Conservation (phyloP, 257 asterid species). For the Verbascum thapsus region DNA sequence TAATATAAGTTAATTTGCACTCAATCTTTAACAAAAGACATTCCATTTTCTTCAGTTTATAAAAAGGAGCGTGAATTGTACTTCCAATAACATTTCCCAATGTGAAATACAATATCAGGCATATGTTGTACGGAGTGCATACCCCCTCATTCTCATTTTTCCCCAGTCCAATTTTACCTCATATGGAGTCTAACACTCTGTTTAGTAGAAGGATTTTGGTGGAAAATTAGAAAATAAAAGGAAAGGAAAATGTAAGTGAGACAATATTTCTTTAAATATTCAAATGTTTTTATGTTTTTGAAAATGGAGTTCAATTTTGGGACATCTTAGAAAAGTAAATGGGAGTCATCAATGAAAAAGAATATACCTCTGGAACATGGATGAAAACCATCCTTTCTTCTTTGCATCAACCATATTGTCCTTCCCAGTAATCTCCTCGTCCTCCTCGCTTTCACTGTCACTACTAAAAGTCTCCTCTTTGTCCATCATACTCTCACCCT, state of each 20-base stretch:
- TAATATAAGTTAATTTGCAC: background rate
- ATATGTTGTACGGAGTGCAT: background rate
- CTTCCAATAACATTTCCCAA: conserved; percentile 6
- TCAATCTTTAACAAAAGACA: background rate
- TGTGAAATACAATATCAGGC: background rate
- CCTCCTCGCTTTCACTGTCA: conserved; percentile 77
- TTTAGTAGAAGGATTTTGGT: no score
- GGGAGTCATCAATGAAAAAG: conserved; percentile 1
- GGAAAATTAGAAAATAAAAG: no score
- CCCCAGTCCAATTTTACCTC: no score
- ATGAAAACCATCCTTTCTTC: conserved; percentile 94
- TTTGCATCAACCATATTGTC: conserved; percentile 51
- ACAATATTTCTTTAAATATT: no score
- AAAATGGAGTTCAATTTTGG: no score
- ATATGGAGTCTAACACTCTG: no score
- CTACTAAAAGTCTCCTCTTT: conserved; percentile 81
- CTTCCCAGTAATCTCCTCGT: conserved; percentile 44
- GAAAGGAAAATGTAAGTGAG: no score
- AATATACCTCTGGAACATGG: conserved; percentile 87
- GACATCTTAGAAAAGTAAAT: no score
- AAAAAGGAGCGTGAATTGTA: background rate
- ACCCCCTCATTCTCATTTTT: no score
- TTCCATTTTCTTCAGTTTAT: conserved; percentile 8
- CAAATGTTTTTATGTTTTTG: no score
- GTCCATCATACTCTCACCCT: conserved; percentile 98